A percentile compares a stretch with the other conserved stretches of the same genome.
These are phyloP conservation scores for Picea glauca DNA, from an alignment of 75 land plant genomes.

Conservation along the genomic window DNA sequence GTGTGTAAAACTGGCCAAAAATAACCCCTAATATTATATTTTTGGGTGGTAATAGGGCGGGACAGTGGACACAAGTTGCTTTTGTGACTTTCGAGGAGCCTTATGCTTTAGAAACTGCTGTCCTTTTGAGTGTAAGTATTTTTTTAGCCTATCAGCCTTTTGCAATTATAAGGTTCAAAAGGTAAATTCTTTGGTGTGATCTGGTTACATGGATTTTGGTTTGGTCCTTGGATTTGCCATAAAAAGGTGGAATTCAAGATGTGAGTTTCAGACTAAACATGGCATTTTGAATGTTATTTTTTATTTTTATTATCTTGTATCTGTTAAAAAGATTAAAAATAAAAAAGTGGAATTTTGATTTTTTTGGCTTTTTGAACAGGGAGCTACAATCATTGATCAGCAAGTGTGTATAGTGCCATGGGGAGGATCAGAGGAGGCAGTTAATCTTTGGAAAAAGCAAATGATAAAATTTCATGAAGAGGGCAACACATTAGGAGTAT, in stretches of 20 bases:
- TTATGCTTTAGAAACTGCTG: constrained; percentile 4
- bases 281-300: no score
- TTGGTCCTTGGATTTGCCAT: not conserved
- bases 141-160: not conserved
- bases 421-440: constrained; percentile 8
- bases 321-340: no score
- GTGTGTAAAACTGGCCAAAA: no score
- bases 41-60: not conserved
- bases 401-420: not conserved
- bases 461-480: not conserved
- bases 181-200: no score
- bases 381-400: not conserved
- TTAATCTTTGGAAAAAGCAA: not conserved
- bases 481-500: no score
- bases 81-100: constrained; percentile 8
- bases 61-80: not conserved
- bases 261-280: no score
- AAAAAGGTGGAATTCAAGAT: not conserved
- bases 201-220: no score
- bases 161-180: not conserved
- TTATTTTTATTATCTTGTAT: no score
- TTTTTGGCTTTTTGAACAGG: not conserved
- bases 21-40: not conserved
- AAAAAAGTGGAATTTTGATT: not conserved
- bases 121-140: constrained; percentile 7